Evolutionary conservation across 2,329 filamentous ascomycete genomes (phyloP), one percentile per base, ranked within the genome.

Genomic region (Tolypocladium cylindrosporum): DNA sequence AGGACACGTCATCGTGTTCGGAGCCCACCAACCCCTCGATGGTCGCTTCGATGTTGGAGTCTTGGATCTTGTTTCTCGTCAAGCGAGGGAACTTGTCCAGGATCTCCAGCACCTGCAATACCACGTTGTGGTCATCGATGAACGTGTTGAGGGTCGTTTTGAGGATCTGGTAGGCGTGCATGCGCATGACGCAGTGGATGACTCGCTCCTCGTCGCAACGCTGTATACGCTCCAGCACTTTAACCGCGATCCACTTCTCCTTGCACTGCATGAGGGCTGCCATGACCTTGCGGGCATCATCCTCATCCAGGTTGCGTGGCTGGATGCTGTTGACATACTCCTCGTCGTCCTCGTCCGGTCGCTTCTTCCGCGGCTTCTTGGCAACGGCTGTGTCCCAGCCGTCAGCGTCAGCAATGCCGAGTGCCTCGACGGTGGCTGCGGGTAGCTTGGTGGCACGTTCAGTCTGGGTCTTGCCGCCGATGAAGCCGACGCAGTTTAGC

Each of bases 201-300:
- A 97, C 90, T 62, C 86, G 86, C 68, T 96, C 91, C 65, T 97
- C 91, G 54, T 93, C 84, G 69, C 89, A 92, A 45, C 84, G 82
- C 72, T 96, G 90, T 61, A 99, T 91, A 56, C 94, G 92, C 64
- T 87, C 83, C 60, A 99, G 83, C 58, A 99, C 79, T 75, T 97
- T 97, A 74, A 97, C 91, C 3, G 90, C 91, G 72, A 99, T 97
- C 94, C 94, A 99, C 74, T 97, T 97, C 79, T 99, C 94, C 74
- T 96, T 96, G 80, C 91, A 96, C 72, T 97, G 93, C 85, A 96
- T 92, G 59, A 99, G 84, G 56, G 91, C 88, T 31, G 93, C 92
- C 91, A 97, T 96, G 72, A 97, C 91, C 74, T 95, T 96, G 67
- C 88, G 90, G 61, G 95, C 91, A 61, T 89, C 90, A 59, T 88